Base-by-base conservation (phyloP, 306 rosid species). In the Lathyrus tuberosus region DNA sequence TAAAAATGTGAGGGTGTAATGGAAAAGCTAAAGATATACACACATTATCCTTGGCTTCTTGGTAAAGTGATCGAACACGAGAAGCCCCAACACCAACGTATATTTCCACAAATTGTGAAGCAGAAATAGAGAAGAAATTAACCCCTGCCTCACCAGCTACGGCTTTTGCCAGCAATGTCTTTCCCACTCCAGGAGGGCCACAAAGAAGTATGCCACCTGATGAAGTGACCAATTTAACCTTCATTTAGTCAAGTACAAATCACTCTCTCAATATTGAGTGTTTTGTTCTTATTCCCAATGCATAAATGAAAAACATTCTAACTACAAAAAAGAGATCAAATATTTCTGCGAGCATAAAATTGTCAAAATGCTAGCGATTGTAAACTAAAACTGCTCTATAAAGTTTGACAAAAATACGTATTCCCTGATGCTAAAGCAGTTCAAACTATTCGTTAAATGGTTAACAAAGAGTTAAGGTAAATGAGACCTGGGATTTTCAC, bases 111-210 rank as follows among this genome's bases (percentile, higher is more conserved):
- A 94, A 94, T 72, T 94, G 97, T 37, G 98, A 94, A 76, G 98
- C 98, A 33, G 98, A 94, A 67, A 94, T 94, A 62, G 98, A 94
- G 88, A 94, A 94, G 79, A 94, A 94, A 86, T 94, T 94, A 62
- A 94, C 98, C 30, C 98, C 98, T 15, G 98, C 98, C 83, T 94
- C 98, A 48, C 98, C 98, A 77, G 98, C 98, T 65, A 94, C 98
- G 15, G 98, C 98, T 84, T 94, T 94, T 69, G 98, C 98, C 53
- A 94, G 85, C 83, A 94, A 86, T 54, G 98, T 94, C 82, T 94
- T 94, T 72, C 98, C 98, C 71, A 94, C 98, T 16, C 98, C 98
- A 73, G 98, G 97, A 18, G 97, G 97, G 38, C 98, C 98, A 81
- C 98, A 90, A 58, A 94, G 98, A 75, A 94, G 97, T 67, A 94